Conservation (phyloP, 2,329 filamentous ascomycete species). For the Stachybotrys chlorohalonatus region DNA sequence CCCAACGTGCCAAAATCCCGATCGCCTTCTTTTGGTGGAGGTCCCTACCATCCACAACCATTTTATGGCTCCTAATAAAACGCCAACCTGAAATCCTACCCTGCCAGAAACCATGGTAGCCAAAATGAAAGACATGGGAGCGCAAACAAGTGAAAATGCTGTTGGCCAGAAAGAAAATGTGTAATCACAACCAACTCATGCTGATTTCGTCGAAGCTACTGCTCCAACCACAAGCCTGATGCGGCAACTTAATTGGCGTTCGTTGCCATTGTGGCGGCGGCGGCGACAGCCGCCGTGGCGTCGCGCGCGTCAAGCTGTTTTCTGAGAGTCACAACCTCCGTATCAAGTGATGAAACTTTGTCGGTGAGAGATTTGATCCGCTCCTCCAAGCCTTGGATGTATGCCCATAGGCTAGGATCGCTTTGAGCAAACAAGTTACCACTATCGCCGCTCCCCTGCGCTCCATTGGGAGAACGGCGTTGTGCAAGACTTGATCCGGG, state of each 20-base stretch:
- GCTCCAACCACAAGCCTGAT: no score
- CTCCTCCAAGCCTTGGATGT: constrained; percentile 62
- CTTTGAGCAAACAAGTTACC: constrained; percentile 57
- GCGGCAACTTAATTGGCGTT: no score
- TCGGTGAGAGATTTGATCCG: constrained; percentile 27
- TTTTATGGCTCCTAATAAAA: constrained; percentile 14
- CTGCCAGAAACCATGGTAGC: constrained; percentile 11
- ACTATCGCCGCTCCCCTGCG: constrained; percentile 42
- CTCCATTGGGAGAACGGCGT: constrained; percentile 6
- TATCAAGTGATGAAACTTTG: constrained; percentile 21
- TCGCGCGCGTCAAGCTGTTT: constrained; percentile 23
- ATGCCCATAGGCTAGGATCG: constrained; percentile 59
- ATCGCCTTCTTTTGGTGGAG: constrained; percentile 20
- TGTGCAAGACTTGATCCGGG: background rate
- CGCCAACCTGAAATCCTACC: constrained; percentile 14
- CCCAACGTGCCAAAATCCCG: constrained; percentile 3
- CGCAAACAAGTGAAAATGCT: background rate
- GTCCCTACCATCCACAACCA: constrained; percentile 18
- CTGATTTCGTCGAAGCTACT: no score
- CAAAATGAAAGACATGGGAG: constrained; percentile 8
- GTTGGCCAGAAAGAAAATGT: no score
- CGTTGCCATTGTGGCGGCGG: background rate
- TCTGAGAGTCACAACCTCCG: constrained; percentile 22
- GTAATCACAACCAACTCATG: no score
- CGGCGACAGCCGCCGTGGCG: constrained; percentile 10